phyloP scores from a whole-genome alignment of 2,329 filamentous ascomycete genomes.

The Sporothrix inflata region DNA sequence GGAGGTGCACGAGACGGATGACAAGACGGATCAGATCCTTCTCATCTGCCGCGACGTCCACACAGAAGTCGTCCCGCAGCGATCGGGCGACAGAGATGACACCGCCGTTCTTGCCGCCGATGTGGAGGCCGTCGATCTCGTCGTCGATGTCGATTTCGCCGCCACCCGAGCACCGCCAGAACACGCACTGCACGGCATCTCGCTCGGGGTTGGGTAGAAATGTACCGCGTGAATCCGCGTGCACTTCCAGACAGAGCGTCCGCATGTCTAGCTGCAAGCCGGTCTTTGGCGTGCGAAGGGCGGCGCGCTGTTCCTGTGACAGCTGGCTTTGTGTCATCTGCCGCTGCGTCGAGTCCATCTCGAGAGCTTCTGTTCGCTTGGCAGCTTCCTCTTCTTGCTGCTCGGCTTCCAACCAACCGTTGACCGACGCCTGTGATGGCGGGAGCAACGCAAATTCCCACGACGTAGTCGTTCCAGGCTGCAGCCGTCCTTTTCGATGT shows the following conservation, averaged over 20 bases:
- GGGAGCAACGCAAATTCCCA: constrained; percentile 80
- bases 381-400: constrained; percentile 41
- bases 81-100: constrained; percentile 68
- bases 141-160: constrained; percentile 43
- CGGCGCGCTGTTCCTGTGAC: constrained; percentile 11
- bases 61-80: constrained; percentile 61
- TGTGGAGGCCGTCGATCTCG: constrained; percentile 26
- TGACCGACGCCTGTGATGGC: constrained; percentile 71
- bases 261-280: constrained; percentile 79
- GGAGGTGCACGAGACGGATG: constrained; percentile 78
- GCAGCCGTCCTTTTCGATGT: neutral
- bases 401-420: constrained; percentile 61
- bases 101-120: constrained; percentile 60
- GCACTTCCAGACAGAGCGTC: constrained; percentile 89
- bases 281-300: neutral
- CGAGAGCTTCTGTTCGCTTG: constrained; percentile 23
- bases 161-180: constrained; percentile 75
- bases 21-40: constrained; percentile 83
- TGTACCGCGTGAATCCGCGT: constrained; percentile 82
- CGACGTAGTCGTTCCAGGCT: neutral
- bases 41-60: constrained; percentile 79
- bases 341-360: neutral
- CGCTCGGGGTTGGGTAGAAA: constrained; percentile 87
- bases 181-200: constrained; percentile 84
- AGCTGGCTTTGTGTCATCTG: constrained; percentile 18